Evolutionary conservation across 306 rosid genomes (phyloP), one percentile per base, ranked within the genome.

Genomic region (Quercus engelmannii): DNA sequence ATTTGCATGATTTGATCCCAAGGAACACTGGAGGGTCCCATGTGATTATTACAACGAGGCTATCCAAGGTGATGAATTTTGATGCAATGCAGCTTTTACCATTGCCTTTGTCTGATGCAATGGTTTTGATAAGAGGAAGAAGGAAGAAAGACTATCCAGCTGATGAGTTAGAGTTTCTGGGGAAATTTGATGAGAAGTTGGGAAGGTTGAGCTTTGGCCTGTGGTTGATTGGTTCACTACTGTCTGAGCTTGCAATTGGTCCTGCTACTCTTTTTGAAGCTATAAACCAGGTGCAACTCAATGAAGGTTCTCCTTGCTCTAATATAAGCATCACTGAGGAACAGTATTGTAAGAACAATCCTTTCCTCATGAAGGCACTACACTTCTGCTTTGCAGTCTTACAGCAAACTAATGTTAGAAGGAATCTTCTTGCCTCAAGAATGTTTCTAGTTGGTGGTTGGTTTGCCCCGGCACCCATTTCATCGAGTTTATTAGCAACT

Each of bases 371-470:
- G 94, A 89, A 92, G 85, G 85, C 83, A 81, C 65, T 92, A 14
- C 81, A 87, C 21, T 90, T 88, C 30, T 88, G 96, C 82, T 83
- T 89, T 5, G 80, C 82, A 7, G 49, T 88, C 59, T 79, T 90
- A 65, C 91, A 90, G 56, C 88, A 85, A 85, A 73, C 86, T 4
- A 90, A 73, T 43, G 88, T 83, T 19, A 83, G 80, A 75, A 79
- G 78, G 79, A 81, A 84, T 80, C 78, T 79, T 17, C 79, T 94
- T 15, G 96, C 97, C 63, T 67, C 91, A 14, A 85, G 93, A 83
- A 92, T 94, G 96, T 74, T 92, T 79, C 92, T 90, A 21, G 93
- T 88, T 0, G 85, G 93, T 57, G 85, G 97, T 6, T 94, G 98
- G 98, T 86, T 90, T 55, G 91, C 96, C 18, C 89, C 92, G 0